Conservation (phyloP, 306 rosid species). For the Glycine tomentella region DNA sequence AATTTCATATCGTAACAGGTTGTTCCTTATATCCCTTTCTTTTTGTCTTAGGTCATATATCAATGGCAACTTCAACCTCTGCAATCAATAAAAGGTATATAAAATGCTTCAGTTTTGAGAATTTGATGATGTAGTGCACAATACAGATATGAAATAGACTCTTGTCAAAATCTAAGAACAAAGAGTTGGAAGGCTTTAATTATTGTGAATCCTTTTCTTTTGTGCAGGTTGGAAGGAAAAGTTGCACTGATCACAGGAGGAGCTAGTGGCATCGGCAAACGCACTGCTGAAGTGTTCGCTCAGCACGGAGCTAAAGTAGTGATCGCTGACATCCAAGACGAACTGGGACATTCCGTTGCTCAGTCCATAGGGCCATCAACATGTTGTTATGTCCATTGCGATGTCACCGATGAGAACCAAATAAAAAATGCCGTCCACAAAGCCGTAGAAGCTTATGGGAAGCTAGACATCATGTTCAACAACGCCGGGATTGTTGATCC, state of each 20-base stretch:
- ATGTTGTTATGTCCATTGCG: conserved; percentile 64
- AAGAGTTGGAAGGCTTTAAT: too few species aligned
- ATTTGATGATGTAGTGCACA: too few species aligned
- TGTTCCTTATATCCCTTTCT: not conserved
- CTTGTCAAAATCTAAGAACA: too few species aligned
- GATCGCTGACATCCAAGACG: conserved; percentile 81
- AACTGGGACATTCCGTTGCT: conserved; percentile 53
- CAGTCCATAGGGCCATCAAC: conserved; percentile 53
- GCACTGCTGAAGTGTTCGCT: conserved; percentile 71
- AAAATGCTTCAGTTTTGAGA: too few species aligned
- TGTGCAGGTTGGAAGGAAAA: conserved; percentile 73
- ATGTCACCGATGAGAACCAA: conserved; percentile 76
- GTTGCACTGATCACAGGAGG: conserved; percentile 90
- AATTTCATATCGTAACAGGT: not conserved
- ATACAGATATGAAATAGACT: too few species aligned
- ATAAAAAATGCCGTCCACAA: conserved; percentile 54
- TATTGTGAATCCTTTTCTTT: too few species aligned
- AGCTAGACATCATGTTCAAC: conserved; percentile 88
- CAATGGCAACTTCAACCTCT: conserved; percentile 53
- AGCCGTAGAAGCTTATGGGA: conserved; percentile 56
- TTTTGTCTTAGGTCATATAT: not conserved
- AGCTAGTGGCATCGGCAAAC: conserved; percentile 83
- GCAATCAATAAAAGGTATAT: conserved; percentile 29
- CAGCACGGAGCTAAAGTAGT: conserved; percentile 72
- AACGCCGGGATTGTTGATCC: conserved; percentile 69